Evolutionary conservation across 2,329 filamentous ascomycete genomes (phyloP).

Genomic region (Monosporascus sp.): DNA sequence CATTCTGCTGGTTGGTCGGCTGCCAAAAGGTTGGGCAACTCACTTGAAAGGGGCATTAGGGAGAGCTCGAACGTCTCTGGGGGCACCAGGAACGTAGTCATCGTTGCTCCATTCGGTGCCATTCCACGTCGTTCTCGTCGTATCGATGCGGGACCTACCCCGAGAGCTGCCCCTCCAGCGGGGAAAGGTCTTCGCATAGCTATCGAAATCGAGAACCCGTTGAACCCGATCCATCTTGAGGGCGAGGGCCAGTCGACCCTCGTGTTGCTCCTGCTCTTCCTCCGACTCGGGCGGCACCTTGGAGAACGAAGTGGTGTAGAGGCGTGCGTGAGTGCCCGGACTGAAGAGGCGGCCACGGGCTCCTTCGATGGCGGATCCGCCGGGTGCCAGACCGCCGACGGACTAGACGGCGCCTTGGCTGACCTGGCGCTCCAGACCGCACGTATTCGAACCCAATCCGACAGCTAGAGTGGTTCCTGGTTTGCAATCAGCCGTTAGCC

Average conservation of each 20-base stretch:
- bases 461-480: constrained; percentile 1
- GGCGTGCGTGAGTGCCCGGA: constrained; percentile 67
- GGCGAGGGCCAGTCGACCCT: constrained; percentile 71
- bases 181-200: constrained; percentile 20
- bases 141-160: constrained; percentile 16
- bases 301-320: constrained; percentile 50
- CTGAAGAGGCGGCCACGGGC: constrained; percentile 60
- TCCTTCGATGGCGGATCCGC: constrained; percentile 51
- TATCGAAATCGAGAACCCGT: constrained; percentile 57
- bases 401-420: constrained; percentile 72
- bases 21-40: constrained; percentile 21
- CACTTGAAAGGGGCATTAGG: constrained; percentile 75
- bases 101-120: constrained; percentile 36
- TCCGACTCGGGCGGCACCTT: constrained; percentile 36
- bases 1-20: not conserved
- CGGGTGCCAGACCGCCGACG: constrained; percentile 64
- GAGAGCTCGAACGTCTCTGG: constrained; percentile 40
- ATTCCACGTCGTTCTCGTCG: constrained; percentile 36
- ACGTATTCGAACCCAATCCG: constrained; percentile 5
- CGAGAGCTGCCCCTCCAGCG: constrained; percentile 18
- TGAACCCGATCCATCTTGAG: constrained; percentile 69
- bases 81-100: constrained; percentile 10
- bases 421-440: constrained; percentile 39
- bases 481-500: not conserved
- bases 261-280: constrained; percentile 64